Percentiles rank a stretch among this genome's conserved stretches.
Evolutionary conservation across 2,329 filamentous ascomycete species (phyloP).

Genomic region (Orbilia ellipsospora): DNA sequence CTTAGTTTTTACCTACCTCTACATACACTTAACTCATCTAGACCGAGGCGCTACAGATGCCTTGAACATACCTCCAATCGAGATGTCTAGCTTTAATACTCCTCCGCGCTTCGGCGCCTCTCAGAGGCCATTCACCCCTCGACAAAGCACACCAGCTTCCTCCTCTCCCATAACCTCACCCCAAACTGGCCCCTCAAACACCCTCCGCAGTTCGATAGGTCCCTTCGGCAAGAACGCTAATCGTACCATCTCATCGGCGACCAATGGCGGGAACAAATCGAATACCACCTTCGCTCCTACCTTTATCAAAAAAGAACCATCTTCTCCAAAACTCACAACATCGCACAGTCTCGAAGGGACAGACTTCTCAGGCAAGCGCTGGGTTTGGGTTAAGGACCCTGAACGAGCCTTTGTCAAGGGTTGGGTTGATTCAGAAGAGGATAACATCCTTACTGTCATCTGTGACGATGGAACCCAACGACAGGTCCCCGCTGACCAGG

Average conservation of each 20-base stretch:
- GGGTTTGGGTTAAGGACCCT: slow-evolving; percentile 94
- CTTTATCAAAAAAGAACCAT: slow-evolving; percentile 79
- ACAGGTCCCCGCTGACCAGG: slow-evolving; percentile 83
- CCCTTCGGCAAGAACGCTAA: slow-evolving; percentile 62
- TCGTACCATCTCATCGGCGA: slow-evolving; percentile 20
- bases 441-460: slow-evolving; percentile 79
- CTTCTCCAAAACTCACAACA: slow-evolving; percentile 44
- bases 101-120: slow-evolving; percentile 54
- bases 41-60: slow-evolving; percentile 28
- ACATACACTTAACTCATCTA: slow-evolving; percentile 8
- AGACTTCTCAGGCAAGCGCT: slow-evolving; percentile 97
- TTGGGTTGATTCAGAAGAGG: slow-evolving; percentile 86
- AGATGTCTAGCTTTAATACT: slow-evolving; percentile 53
- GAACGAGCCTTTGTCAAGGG: slow-evolving; percentile 90
- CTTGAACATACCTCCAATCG: slow-evolving; percentile 29
- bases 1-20: slow-evolving; percentile 10
- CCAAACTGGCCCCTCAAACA: slow-evolving; percentile 56
- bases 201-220: slow-evolving; percentile 56
- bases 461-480: slow-evolving; percentile 95
- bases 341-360: slow-evolving; percentile 82
- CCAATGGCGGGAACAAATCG: slow-evolving; percentile 69
- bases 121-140: slow-evolving; percentile 51
- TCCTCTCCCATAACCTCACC: slow-evolving; percentile 36
- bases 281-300: slow-evolving; percentile 92
- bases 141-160: slow-evolving; percentile 34